phyloP scores from a whole-genome alignment of 257 asterid genomes.

The Marsdenia floribunda region DNA sequence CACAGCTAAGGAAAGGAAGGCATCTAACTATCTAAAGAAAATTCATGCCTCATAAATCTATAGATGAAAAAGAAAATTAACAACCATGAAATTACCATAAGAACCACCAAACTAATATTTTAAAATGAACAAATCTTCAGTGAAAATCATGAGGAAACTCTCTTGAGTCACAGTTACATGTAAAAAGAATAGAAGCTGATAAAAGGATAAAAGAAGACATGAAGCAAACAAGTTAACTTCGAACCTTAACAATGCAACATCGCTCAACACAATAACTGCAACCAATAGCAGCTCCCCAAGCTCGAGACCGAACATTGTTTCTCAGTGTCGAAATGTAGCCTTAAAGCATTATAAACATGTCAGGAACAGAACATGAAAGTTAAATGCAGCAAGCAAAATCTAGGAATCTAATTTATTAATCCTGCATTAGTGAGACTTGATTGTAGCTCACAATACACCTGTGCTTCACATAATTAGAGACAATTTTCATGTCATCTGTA shows the following conservation, averaged over 20 bases:
- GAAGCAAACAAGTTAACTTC: slow-evolving; percentile 17
- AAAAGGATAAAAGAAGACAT: slow-evolving; percentile 8
- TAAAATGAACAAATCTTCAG: neutral
- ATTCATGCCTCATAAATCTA: neutral
- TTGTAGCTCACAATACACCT: neutral
- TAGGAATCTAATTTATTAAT: neutral
- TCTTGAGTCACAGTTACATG: neutral
- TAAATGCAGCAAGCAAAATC: neutral
- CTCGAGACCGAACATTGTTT: slow-evolving; percentile 94
- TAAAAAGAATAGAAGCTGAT: neutral
- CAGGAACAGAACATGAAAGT: neutral
- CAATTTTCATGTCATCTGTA: neutral
- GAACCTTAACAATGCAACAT: slow-evolving; percentile 84
- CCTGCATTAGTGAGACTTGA: neutral
- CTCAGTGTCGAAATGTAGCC: slow-evolving; percentile 89
- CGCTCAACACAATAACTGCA: slow-evolving; percentile 92
- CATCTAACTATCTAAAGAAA: neutral
- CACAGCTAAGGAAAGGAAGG: slow-evolving; percentile 1
- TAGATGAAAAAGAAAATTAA: neutral
- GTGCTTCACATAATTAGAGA: neutral
- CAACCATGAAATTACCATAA: neutral
- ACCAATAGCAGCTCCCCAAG: slow-evolving; percentile 95
- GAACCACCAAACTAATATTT: neutral
- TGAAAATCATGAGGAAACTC: neutral
- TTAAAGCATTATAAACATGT: slow-evolving; percentile 21